Evolutionary conservation across 75 land plant species (phyloP).

Genomic region (Sequoiadendron giganteum): DNA sequence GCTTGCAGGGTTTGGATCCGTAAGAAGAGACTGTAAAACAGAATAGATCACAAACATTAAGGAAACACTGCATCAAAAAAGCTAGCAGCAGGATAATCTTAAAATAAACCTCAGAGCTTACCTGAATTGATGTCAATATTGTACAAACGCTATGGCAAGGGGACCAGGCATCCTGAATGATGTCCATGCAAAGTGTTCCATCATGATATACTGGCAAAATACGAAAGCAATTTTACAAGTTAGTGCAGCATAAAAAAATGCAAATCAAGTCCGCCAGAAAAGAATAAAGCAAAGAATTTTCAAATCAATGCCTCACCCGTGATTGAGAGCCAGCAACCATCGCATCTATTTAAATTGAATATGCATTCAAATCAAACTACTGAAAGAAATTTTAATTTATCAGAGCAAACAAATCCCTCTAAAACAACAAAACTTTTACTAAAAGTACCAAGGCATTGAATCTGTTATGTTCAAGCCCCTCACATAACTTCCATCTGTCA

Average conservation of each 20-base stretch:
- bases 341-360: not conserved
- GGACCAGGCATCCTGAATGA: slow-evolving; percentile 76
- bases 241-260: not conserved
- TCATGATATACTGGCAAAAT: slow-evolving; percentile 46
- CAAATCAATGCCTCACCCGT: not conserved
- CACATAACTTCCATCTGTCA: not conserved
- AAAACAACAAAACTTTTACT: not conserved
- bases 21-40: slow-evolving; percentile 50
- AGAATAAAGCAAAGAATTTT: no score
- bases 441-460: not conserved
- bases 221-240: not conserved
- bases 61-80: not conserved
- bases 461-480: not conserved
- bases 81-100: not conserved
- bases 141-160: slow-evolving; percentile 69
- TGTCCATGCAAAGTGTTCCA: slow-evolving; percentile 74
- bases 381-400: not conserved
- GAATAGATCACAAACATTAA: not conserved
- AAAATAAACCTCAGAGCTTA: slow-evolving; percentile 4
- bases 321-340: not conserved
- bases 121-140: slow-evolving; percentile 62
- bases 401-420: not conserved
- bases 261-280: not conserved
- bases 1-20: slow-evolving; percentile 71
- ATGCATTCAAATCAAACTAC: not conserved